Evolutionary conservation across 2,329 filamentous ascomycete species (phyloP).

Genomic region (Alternaria ventricosa): DNA sequence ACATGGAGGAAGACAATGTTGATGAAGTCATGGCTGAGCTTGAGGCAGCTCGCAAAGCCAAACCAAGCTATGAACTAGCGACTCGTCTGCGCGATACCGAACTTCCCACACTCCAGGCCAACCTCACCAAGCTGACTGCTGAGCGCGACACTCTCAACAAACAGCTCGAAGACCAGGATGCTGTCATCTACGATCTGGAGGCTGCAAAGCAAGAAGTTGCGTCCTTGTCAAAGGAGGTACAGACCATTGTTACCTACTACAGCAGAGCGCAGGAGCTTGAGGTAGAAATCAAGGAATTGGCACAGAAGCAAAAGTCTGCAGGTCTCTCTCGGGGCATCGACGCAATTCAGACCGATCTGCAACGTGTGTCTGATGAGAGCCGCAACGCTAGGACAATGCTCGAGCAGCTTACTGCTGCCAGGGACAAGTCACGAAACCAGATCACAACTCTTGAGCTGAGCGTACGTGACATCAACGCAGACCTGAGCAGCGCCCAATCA

Average conservation of each 20-base stretch:
- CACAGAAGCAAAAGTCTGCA: slow-evolving; percentile 74
- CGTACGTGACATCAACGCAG: slow-evolving; percentile 74
- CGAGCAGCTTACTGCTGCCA: slow-evolving; percentile 70
- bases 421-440: slow-evolving; percentile 72
- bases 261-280: slow-evolving; percentile 75
- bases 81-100: slow-evolving; percentile 70
- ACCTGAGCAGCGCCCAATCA: slow-evolving; percentile 72
- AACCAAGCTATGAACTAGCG: slow-evolving; percentile 75
- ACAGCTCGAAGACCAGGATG: slow-evolving; percentile 69
- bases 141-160: slow-evolving; percentile 49
- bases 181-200: slow-evolving; percentile 65
- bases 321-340: slow-evolving; percentile 74
- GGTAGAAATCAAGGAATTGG: slow-evolving; percentile 75
- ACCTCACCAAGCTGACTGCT: slow-evolving; percentile 61
- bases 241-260: slow-evolving; percentile 74
- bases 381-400: slow-evolving; percentile 69
- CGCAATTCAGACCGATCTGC: slow-evolving; percentile 81
- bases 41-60: slow-evolving; percentile 61
- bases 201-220: slow-evolving; percentile 77
- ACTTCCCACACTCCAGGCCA: slow-evolving; percentile 71
- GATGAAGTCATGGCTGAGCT: slow-evolving; percentile 67
- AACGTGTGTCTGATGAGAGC: slow-evolving; percentile 70
- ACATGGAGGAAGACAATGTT: slow-evolving; percentile 67
- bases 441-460: slow-evolving; percentile 78
- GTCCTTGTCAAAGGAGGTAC: slow-evolving; percentile 75